Conservation (phyloP, 768 basidiomycete species). For the Cyclocybe aegerita region DNA sequence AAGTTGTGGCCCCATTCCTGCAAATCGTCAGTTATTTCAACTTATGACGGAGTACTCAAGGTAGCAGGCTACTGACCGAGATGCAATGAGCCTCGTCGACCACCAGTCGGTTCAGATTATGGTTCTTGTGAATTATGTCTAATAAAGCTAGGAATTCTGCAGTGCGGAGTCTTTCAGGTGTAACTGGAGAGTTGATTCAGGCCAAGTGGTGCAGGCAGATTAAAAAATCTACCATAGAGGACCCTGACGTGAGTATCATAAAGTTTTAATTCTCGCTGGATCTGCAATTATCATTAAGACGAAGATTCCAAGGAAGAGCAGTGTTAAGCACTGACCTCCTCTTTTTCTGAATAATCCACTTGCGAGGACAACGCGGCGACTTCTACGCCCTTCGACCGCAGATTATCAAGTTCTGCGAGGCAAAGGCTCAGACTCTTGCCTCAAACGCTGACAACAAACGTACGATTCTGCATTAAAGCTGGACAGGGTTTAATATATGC, state of each 20-base stretch:
- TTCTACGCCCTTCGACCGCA: conserved; percentile 52
- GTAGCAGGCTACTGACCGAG: conserved; percentile 44
- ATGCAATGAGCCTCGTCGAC: conserved; percentile 90
- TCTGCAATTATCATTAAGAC: conserved; percentile 35
- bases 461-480: conserved; percentile 87
- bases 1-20: conserved; percentile 90
- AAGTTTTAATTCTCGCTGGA: conserved; percentile 58
- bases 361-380: conserved; percentile 71
- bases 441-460: conserved; percentile 15
- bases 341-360: conserved; percentile 51
- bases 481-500: neutral
- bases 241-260: conserved; percentile 58
- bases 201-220: neutral
- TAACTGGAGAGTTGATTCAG: conserved; percentile 42
- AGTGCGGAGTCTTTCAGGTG: conserved; percentile 71
- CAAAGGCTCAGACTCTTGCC: neutral
- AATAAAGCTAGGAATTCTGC: conserved; percentile 54
- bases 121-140: conserved; percentile 46
- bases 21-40: neutral
- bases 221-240: conserved; percentile 61
- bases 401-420: conserved; percentile 57
- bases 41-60: neutral
- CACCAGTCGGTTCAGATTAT: conserved; percentile 69
- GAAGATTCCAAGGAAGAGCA: neutral
- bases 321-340: conserved; percentile 37